Conservation (phyloP, 176 grass and related monocot species). For the Oropetium thomaeum region DNA sequence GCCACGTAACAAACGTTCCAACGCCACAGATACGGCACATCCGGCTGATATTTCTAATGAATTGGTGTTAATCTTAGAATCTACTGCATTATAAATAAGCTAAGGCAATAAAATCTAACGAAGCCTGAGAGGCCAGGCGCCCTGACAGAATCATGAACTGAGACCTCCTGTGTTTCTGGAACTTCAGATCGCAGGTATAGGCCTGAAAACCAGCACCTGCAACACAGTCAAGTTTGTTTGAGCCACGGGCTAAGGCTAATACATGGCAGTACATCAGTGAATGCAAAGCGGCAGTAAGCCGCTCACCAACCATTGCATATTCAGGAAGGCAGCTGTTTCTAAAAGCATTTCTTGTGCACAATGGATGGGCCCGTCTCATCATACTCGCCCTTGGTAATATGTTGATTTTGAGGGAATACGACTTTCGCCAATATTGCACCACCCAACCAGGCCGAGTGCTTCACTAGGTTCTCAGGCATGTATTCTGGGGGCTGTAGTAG, state of each 20-base stretch:
- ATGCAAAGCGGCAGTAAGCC: background rate
- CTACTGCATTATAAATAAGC: slow-evolving; percentile 11
- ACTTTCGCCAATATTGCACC: slow-evolving; percentile 96
- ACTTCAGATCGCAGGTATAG: background rate
- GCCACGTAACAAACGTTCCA: background rate
- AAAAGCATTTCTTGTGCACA: slow-evolving; percentile 96
- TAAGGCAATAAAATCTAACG: slow-evolving; percentile 2
- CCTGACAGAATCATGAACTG: background rate
- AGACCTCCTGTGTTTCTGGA: background rate
- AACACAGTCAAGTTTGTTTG: background rate
- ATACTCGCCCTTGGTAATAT: slow-evolving; percentile 90
- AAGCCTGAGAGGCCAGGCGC: background rate
- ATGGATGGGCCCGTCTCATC: slow-evolving; percentile 95
- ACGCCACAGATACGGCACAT: background rate
- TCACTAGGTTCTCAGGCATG: slow-evolving; percentile 83
- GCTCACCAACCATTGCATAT: background rate
- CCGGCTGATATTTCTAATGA: background rate
- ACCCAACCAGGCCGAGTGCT: slow-evolving; percentile 93
- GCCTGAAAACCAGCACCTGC: background rate
- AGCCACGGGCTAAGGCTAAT: background rate
- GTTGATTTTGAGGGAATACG: slow-evolving; percentile 95
- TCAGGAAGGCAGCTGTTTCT: slow-evolving; percentile 5
- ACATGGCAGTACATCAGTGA: background rate
- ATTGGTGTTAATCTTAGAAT: slow-evolving; percentile 8
- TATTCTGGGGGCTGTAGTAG: slow-evolving; percentile 83